These are phyloP conservation scores for Leptodermis oblonga DNA, from an alignment of 257 asterid species.

Conservation along the genomic window DNA sequence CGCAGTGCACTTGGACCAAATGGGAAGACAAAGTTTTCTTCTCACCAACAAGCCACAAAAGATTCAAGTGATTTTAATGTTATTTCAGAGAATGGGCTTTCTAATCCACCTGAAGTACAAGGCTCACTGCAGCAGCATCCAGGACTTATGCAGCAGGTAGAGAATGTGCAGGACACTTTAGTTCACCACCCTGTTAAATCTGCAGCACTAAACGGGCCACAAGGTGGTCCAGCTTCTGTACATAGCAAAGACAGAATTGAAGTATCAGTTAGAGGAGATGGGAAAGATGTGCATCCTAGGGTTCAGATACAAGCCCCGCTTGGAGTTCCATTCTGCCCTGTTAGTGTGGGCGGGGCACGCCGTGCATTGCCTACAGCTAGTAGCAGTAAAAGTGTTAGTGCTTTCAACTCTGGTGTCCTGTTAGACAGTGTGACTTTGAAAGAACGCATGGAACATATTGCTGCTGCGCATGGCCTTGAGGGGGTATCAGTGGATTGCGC, in stretches of 20 bases:
- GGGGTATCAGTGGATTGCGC: slow-evolving; percentile 72
- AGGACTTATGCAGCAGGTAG: slow-evolving; percentile 29
- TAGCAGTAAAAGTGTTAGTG: slow-evolving; percentile 42
- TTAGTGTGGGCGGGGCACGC: slow-evolving; percentile 67
- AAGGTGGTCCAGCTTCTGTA: slow-evolving; percentile 40
- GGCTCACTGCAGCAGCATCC: slow-evolving; percentile 46
- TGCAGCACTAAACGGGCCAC: slow-evolving; percentile 32
- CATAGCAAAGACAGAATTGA: slow-evolving; percentile 39
- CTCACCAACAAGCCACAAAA: slow-evolving; percentile 34
- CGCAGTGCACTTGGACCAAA: slow-evolving; percentile 54
- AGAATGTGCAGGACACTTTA: slow-evolving; percentile 25
- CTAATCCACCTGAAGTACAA: slow-evolving; percentile 32
- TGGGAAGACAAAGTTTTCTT: slow-evolving; percentile 39
- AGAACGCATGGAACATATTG: slow-evolving; percentile 77
- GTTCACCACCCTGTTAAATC: slow-evolving; percentile 26
- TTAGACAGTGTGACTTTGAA: slow-evolving; percentile 51
- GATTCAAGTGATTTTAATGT: slow-evolving; percentile 32
- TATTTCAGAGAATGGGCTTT: slow-evolving; percentile 52
- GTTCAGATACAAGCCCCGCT: slow-evolving; percentile 74
- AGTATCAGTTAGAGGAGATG: slow-evolving; percentile 32
- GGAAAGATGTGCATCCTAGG: slow-evolving; percentile 41
- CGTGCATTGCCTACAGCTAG: slow-evolving; percentile 38
- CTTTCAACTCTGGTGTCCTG: slow-evolving; percentile 44
- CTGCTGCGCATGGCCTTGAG: slow-evolving; percentile 61
- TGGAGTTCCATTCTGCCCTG: slow-evolving; percentile 67